Percentiles rank a stretch among this genome's conserved stretches.
Evolutionary conservation across 805 yeast species (phyloP).

Genomic region (Wickerhamomyces rabaulensis): DNA sequence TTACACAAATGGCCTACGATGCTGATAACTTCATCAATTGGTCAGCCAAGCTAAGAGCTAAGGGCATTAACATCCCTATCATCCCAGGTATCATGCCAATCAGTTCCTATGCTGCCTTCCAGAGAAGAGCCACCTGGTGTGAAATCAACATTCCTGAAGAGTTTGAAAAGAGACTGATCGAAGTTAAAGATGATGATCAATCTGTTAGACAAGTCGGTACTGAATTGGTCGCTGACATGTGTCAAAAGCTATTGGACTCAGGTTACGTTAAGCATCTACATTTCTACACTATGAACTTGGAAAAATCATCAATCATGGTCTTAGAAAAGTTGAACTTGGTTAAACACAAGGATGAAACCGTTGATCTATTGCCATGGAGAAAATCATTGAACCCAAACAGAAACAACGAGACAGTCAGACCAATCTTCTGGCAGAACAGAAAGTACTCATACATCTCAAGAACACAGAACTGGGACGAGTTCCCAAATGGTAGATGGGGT

Average conservation of each 20-base stretch:
- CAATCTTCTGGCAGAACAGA: conserved; percentile 94
- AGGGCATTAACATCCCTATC: conserved; percentile 79
- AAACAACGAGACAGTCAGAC: conserved; percentile 77
- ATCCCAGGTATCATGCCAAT: conserved; percentile 99
- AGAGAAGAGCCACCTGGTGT: conserved; percentile 95
- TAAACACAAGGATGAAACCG: conserved; percentile 21
- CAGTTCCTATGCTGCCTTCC: conserved; percentile 86
- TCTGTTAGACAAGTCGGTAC: conserved; percentile 84
- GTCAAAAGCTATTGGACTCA: conserved; percentile 61
- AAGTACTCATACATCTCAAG: conserved; percentile 84
- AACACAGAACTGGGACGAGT: conserved; percentile 95
- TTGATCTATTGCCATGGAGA: conserved; percentile 73
- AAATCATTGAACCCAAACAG: conserved; percentile 80
- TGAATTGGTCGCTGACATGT: conserved; percentile 77
- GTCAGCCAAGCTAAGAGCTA: conserved; percentile 65
- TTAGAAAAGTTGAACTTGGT: conserved; percentile 67
- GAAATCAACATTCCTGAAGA: conserved; percentile 73
- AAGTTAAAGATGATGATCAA: conserved; percentile 86
- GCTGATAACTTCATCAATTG: conserved; percentile 78
- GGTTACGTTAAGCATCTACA: conserved; percentile 83
- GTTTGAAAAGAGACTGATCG: conserved; percentile 66
- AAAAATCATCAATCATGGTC: conserved; percentile 83
- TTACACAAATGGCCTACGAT: conserved; percentile 90
- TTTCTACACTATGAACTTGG: conserved; percentile 96
- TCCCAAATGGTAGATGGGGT: conserved; percentile 99